These are phyloP conservation scores for Sporothrix globosa DNA, from an alignment of 2,329 filamentous ascomycete genomes.

Conservation along the genomic window DNA sequence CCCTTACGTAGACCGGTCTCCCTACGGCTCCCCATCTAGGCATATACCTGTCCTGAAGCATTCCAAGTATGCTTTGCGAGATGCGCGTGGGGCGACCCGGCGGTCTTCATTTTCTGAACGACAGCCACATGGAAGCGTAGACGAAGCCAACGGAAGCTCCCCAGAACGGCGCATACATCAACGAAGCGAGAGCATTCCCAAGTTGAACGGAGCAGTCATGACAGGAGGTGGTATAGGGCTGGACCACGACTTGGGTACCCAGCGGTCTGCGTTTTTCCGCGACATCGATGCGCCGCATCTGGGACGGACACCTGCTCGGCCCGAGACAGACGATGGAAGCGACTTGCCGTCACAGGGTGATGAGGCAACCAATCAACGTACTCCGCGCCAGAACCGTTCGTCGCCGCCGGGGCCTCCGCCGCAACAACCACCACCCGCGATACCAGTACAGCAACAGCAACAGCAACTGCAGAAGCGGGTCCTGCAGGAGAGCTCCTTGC, in stretches of 20 bases:
- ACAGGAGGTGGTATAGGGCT: conserved; percentile 22
- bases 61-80: conserved; percentile 48
- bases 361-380: conserved; percentile 40
- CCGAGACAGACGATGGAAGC: conserved; percentile 40
- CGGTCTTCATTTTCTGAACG: conserved; percentile 35
- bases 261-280: conserved; percentile 40
- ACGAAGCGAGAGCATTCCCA: conserved; percentile 29
- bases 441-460: conserved; percentile 32
- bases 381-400: conserved; percentile 34
- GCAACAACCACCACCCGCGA: conserved; percentile 30
- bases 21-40: conserved; percentile 40
- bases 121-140: conserved; percentile 26
- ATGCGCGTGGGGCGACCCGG: conserved; percentile 41
- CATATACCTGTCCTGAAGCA: conserved; percentile 40
- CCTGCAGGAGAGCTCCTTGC: conserved; percentile 36
- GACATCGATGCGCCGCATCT: conserved; percentile 37
- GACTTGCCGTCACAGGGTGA: conserved; percentile 40
- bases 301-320: conserved; percentile 22
- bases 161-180: conserved; percentile 35
- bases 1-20: conserved; percentile 38
- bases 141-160: conserved; percentile 33
- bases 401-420: conserved; percentile 24
- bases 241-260: conserved; percentile 39
- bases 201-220: conserved; percentile 17
- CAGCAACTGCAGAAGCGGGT: conserved; percentile 39